Conservation (phyloP, 352 stramenopile genomes). For the Phytophthora palmivora region DNA sequence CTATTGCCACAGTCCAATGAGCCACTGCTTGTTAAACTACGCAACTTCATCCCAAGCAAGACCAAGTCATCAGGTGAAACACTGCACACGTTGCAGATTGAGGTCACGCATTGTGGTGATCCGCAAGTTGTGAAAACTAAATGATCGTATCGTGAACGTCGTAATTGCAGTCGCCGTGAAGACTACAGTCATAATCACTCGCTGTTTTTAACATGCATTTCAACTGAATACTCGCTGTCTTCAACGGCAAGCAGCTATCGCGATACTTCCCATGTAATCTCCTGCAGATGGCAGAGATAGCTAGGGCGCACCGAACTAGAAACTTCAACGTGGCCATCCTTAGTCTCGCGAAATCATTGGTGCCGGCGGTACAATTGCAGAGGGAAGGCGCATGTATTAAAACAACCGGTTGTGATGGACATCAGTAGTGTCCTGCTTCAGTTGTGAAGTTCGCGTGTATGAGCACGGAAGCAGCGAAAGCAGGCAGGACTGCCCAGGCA, state of each 20-base stretch:
- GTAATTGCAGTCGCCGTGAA: neutral
- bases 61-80: slow-evolving; percentile 31
- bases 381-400: neutral
- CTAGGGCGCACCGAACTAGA: neutral
- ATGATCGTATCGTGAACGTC: neutral
- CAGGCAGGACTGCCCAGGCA: neutral
- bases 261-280: neutral
- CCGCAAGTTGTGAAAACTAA: neutral
- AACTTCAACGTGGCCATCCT: slow-evolving; percentile 14
- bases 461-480: neutral
- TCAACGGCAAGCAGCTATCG: neutral
- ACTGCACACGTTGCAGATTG: neutral
- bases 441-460: slow-evolving; percentile 22
- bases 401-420: neutral
- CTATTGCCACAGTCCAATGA: neutral
- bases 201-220: slow-evolving; percentile 36
- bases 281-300: slow-evolving; percentile 3
- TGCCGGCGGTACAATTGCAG: neutral
- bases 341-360: neutral
- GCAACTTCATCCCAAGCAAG: slow-evolving; percentile 25
- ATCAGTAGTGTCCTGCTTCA: slow-evolving; percentile 29
- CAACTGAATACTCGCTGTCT: slow-evolving; percentile 26
- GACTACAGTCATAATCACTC: neutral
- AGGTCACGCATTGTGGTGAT: neutral
- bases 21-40: neutral